phyloP scores from a whole-genome alignment of 768 basidiomycete genomes.

The Leccinum incarnatum region DNA sequence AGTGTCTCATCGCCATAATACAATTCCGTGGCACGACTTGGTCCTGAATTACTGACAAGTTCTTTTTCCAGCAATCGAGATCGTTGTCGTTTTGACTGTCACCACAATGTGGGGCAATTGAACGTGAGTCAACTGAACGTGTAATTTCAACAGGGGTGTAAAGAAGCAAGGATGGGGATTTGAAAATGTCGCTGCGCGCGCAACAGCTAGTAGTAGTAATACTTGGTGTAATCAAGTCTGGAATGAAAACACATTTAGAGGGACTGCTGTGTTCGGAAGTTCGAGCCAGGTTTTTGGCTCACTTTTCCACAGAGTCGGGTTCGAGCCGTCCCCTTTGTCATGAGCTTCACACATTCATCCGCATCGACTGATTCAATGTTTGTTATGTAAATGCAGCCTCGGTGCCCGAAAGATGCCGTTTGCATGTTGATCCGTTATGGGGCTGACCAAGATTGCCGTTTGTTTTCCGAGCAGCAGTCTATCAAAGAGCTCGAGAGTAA shows the following conservation, averaged over 20 bases:
- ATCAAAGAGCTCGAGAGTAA: not conserved
- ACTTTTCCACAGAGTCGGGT: no score
- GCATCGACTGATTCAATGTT: not conserved
- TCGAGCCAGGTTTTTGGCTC: no score
- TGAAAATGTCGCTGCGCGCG: no score
- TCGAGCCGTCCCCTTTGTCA: no score
- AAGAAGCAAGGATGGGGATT: no score
- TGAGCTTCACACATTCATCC: not conserved
- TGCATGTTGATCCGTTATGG: not conserved
- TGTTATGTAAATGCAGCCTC: not conserved
- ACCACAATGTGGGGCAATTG: not conserved
- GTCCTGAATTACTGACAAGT: not conserved
- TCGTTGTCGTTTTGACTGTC: not conserved
- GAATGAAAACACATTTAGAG: no score
- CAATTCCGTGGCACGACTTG: not conserved
- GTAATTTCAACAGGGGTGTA: no score
- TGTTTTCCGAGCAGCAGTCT: not conserved
- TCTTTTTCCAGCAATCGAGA: not conserved
- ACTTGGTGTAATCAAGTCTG: no score
- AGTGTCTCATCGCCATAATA: not conserved
- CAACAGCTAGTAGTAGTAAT: no score
- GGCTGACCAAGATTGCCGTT: not conserved
- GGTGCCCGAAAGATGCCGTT: not conserved
- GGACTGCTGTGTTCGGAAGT: no score
- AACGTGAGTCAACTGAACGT: no score